Conservation (phyloP, 257 asterid genomes). For the Leptodermis oblonga region DNA sequence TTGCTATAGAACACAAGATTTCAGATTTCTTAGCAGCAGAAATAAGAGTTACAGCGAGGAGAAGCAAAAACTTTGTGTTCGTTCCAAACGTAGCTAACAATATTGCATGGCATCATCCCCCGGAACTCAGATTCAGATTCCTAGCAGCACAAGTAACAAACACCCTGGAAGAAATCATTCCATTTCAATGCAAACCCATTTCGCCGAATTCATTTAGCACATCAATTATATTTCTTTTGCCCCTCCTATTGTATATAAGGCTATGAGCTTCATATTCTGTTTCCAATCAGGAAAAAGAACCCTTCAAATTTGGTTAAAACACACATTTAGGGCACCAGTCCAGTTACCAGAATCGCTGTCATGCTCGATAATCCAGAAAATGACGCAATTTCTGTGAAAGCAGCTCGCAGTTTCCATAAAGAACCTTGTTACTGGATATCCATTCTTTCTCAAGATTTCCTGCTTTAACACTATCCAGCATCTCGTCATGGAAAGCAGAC, state of each 20-base stretch:
- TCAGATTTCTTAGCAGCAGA: too few relatives aligned
- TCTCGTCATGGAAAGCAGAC: constrained; percentile 71
- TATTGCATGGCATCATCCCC: too few relatives aligned
- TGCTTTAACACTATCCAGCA: constrained; percentile 58
- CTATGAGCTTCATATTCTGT: not conserved
- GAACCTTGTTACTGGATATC: constrained; percentile 60
- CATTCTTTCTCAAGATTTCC: constrained; percentile 84
- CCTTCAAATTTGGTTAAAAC: not conserved
- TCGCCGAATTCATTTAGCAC: too few relatives aligned
- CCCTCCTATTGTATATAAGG: not conserved
- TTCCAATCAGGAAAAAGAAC: not conserved
- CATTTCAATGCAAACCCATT: too few relatives aligned
- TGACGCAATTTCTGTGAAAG: constrained; percentile 69
- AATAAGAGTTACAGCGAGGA: too few relatives aligned
- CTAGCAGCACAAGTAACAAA: too few relatives aligned
- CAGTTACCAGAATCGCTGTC: constrained; percentile 22
- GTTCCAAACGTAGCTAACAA: too few relatives aligned
- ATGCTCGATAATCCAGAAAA: constrained; percentile 76
- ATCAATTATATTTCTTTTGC: not conserved
- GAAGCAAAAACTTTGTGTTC: too few relatives aligned
- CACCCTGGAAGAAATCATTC: too few relatives aligned
- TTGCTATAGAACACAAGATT: too few relatives aligned
- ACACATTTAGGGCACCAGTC: not conserved
- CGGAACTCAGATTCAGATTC: too few relatives aligned
- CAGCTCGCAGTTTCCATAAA: constrained; percentile 73